phyloP scores from a whole-genome alignment of 2,329 filamentous ascomycete genomes.

The Fusarium abutilonis region DNA sequence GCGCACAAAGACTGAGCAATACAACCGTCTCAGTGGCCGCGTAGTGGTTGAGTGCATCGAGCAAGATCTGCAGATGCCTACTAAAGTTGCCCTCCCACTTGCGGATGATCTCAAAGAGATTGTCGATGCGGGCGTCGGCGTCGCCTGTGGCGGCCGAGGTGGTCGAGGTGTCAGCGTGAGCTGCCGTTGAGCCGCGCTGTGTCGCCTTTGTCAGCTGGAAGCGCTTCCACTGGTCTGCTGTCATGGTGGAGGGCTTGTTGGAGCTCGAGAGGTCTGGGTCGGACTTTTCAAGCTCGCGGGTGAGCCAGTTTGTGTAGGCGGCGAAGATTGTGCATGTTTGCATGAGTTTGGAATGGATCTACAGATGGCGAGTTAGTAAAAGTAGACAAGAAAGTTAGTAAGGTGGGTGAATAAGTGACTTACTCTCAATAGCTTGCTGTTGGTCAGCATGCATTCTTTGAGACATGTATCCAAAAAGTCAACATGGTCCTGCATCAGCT shows the following conservation, averaged over 20 bases:
- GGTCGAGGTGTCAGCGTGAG: constrained; percentile 49
- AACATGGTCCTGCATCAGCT: constrained; percentile 98
- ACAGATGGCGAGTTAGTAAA: constrained; percentile 21
- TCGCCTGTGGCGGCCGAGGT: constrained; percentile 50
- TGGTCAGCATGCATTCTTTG: constrained; percentile 99
- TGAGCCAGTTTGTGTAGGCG: constrained; percentile 86
- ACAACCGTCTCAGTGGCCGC: constrained; percentile 97
- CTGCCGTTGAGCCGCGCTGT: constrained; percentile 49
- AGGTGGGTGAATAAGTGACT: constrained; percentile 39
- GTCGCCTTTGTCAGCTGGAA: constrained; percentile 62
- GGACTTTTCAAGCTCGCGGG: constrained; percentile 82
- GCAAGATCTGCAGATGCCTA: constrained; percentile 88
- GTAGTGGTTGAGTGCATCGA: constrained; percentile 96
- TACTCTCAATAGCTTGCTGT: constrained; percentile 92
- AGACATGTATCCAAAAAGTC: constrained; percentile 97
- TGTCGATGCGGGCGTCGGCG: constrained; percentile 66
- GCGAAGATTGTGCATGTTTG: constrained; percentile 95
- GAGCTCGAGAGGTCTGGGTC: constrained; percentile 78
- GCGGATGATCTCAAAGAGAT: constrained; percentile 85
- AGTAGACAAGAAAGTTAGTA: neutral
- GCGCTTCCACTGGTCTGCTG: constrained; percentile 67
- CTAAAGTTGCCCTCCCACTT: constrained; percentile 96
- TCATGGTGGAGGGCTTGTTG: constrained; percentile 68
- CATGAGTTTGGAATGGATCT: constrained; percentile 98
- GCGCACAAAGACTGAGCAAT: constrained; percentile 84